Evolutionary conservation across 1,139 yeast species (phyloP), one percentile per base, ranked within the genome.

Genomic region (Nakaseomyces uthaithaninus): DNA sequence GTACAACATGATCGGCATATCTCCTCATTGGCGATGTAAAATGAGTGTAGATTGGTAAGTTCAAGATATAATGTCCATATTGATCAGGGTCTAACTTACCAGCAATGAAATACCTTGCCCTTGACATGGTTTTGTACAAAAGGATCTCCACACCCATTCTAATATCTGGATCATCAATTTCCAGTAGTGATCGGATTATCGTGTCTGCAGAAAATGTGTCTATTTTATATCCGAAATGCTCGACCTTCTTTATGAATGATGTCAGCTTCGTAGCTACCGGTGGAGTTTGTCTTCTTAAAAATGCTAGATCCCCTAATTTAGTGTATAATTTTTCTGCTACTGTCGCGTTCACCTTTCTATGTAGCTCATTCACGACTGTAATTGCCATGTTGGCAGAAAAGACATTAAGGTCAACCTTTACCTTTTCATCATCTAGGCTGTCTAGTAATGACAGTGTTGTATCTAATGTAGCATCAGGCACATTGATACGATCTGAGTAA

Each of bases 1-100:
- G 98, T 31, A 86, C 97, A 53, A 89, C 75, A 44, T 86, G 71
- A 61, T 91, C 98, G 1, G 95, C 89, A 62, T 89, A 91, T 53
- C 98, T 75, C 60, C 94, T 75, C 57, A 87, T 68, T 11, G 98
- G 98, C 1, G 94, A 76, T n/a, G 85, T 81, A 66, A 89, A 89
- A 63, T 91, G 97, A 0, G 97, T 85, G 61, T 85, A 91, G 37
- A 86, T 68, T 27, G 95, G 95, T 47, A 83, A 63, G 52, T 86
- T 86, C 58, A 80, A 75, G 55, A 84, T 76, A 62, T 82, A 89
- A 57, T 91, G 95, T 11, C 77, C 77, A 58, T 74, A 77, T 47
- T 74, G 75, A 50, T 84, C 94, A 4, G 87, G 77, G 51, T 86
- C 95, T 40, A 79, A 80, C 58, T 80, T 81, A 17, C 94, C 96